These are phyloP conservation scores for Umbelopsis isabellina DNA, from an alignment of 192 early-diverging fungal genomes.

Conservation along the genomic window DNA sequence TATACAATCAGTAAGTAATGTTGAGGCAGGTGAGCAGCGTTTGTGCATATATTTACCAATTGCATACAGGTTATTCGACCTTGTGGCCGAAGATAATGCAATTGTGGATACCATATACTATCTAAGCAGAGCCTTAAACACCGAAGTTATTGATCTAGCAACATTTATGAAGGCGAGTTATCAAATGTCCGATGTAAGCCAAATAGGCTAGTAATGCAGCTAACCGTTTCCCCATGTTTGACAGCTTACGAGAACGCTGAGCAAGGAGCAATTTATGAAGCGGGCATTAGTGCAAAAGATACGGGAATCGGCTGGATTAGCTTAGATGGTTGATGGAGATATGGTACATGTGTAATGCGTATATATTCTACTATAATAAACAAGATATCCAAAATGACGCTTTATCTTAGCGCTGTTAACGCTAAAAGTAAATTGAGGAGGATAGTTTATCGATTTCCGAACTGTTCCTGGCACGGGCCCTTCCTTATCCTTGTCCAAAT, in stretches of 20 bases:
- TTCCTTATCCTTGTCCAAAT: no score
- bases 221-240: constrained; percentile 8
- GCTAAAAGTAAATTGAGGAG: no score
- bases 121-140: constrained; percentile 77
- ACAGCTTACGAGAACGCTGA: constrained; percentile 75
- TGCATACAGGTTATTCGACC: constrained; percentile 76
- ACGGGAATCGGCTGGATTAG: constrained; percentile 36
- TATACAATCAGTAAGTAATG: constrained; percentile 67
- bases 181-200: background rate
- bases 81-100: constrained; percentile 88
- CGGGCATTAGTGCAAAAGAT: constrained; percentile 77
- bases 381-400: constrained; percentile 9
- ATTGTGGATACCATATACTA: constrained; percentile 88
- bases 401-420: constrained; percentile 2
- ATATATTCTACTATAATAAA: no score
- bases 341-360: constrained; percentile 8
- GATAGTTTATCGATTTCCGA: no score
- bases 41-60: constrained; percentile 40
- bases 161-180: constrained; percentile 77
- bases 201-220: background rate
- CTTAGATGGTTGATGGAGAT: no score
- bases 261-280: constrained; percentile 90
- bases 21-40: constrained; percentile 17
- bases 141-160: constrained; percentile 69
- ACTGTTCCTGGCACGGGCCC: background rate